Conservation (phyloP, 495 filamentous ascomycete species). For the Penicillium salamii region DNA sequence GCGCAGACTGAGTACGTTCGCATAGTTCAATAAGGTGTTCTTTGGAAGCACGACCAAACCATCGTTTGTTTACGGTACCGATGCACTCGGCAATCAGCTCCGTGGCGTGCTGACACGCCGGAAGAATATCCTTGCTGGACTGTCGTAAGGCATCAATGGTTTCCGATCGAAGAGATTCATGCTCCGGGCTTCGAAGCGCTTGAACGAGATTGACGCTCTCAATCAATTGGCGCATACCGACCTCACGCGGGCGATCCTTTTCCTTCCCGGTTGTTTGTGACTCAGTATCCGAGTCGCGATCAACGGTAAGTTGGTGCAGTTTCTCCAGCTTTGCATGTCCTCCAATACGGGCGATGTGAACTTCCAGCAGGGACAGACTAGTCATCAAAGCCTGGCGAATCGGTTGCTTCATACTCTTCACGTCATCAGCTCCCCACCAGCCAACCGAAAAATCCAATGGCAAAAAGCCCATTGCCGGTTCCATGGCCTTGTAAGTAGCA, state of each 20-base stretch:
- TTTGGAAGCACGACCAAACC: conserved; percentile 23
- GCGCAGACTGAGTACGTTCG: conserved; percentile 9
- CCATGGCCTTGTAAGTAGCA: conserved; percentile 18
- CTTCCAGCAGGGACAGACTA: conserved; percentile 21
- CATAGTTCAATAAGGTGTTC: conserved; percentile 14
- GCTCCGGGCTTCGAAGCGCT: conserved; percentile 23
- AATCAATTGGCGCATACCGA: conserved; percentile 27
- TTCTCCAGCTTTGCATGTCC: conserved; percentile 23
- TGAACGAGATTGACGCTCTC: conserved; percentile 22
- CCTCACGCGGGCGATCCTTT: conserved; percentile 18
- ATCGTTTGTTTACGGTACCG: conserved; percentile 25
- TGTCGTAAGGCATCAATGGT: conserved; percentile 25
- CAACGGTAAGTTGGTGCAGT: conserved; percentile 8
- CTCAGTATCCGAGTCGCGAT: conserved; percentile 9
- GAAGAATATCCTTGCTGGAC: conserved; percentile 20
- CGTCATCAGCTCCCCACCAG: conserved; percentile 29
- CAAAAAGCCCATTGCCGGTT: conserved; percentile 25
- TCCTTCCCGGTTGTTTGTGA: conserved; percentile 8
- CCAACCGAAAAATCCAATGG: conserved; percentile 30
- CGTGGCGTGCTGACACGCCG: conserved; percentile 22
- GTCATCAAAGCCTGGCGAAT: conserved; percentile 19
- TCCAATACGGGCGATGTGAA: conserved; percentile 23
- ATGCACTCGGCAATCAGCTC: conserved; percentile 17
- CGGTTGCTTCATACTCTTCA: conserved; percentile 27
- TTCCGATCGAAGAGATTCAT: conserved; percentile 21